Percentiles rank a stretch among this genome's conserved stretches.
phyloP scores from a whole-genome alignment of 2,329 filamentous ascomycete genomes.

The Penicillium expansum region DNA sequence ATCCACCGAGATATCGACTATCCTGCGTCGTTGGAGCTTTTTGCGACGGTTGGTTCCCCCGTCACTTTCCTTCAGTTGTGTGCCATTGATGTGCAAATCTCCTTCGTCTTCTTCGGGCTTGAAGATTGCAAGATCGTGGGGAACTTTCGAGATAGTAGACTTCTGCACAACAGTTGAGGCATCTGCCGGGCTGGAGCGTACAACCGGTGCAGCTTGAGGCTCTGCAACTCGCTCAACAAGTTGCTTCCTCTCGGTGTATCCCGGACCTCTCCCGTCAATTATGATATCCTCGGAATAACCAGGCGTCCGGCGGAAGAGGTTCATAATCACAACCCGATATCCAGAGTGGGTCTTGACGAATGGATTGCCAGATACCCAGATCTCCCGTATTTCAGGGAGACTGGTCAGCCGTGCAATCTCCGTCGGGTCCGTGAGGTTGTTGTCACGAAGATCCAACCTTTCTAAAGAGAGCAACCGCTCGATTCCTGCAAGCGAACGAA shows the following conservation, averaged over 20 bases:
- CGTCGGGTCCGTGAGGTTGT: slow-evolving; percentile 82
- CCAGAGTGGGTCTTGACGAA: slow-evolving; percentile 83
- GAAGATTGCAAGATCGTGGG: slow-evolving; percentile 11
- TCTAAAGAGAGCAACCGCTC: slow-evolving; percentile 87
- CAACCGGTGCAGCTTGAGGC: slow-evolving; percentile 70
- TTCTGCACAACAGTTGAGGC: slow-evolving; percentile 66
- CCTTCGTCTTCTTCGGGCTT: slow-evolving; percentile 18
- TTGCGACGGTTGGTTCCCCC: slow-evolving; percentile 40
- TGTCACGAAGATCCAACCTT: slow-evolving; percentile 86
- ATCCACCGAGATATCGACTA: slow-evolving; percentile 56
- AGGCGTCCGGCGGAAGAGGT: slow-evolving; percentile 84
- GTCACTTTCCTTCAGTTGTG: slow-evolving; percentile 26
- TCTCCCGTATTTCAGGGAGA: slow-evolving; percentile 85
- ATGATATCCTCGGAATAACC: slow-evolving; percentile 88
- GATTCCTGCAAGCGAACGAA: slow-evolving; percentile 82
- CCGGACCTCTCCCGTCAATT: slow-evolving; percentile 80
- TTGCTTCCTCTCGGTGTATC: slow-evolving; percentile 79
- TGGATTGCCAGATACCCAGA: slow-evolving; percentile 89
- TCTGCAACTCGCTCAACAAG: slow-evolving; percentile 79
- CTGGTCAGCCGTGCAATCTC: slow-evolving; percentile 86
- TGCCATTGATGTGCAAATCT: slow-evolving; percentile 11
- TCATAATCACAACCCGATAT: slow-evolving; percentile 90
- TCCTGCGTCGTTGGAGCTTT: slow-evolving; percentile 55
- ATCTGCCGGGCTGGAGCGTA: slow-evolving; percentile 66
- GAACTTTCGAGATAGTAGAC: slow-evolving; percentile 42